Percentiles rank a stretch among this genome's conserved stretches.
These are phyloP conservation scores for Colletotrichum sp. DNA, from an alignment of 2,329 filamentous ascomycete genomes.

Conservation along the genomic window DNA sequence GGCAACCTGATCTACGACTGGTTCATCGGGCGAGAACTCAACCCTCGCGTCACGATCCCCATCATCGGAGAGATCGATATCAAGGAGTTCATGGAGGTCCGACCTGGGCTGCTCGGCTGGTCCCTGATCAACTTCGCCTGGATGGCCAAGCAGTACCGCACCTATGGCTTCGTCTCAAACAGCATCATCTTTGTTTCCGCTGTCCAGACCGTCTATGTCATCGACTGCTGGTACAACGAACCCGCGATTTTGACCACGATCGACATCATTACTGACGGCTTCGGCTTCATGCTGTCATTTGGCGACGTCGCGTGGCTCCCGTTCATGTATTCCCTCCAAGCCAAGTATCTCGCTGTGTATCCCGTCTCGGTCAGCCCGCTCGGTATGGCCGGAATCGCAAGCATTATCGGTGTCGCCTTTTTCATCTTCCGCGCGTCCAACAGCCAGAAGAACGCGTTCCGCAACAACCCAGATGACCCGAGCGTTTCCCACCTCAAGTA, in stretches of 20 bases:
- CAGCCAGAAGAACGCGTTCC: constrained; percentile 93
- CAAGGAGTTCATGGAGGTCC: constrained; percentile 87
- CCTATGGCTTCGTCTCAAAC: constrained; percentile 82
- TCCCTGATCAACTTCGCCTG: constrained; percentile 84
- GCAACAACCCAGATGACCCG: constrained; percentile 83
- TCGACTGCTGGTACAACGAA: constrained; percentile 89
- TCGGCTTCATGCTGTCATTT: constrained; percentile 94
- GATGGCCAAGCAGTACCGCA: constrained; percentile 86
- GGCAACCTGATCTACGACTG: constrained; percentile 93
- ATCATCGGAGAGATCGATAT: constrained; percentile 87
- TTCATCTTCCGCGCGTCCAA: constrained; percentile 94
- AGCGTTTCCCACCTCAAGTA: constrained; percentile 80
- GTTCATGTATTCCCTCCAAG: constrained; percentile 85
- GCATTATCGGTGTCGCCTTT: constrained; percentile 76
- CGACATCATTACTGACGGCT: constrained; percentile 91
- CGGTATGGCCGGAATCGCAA: constrained; percentile 69
- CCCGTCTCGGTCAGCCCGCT: constrained; percentile 77
- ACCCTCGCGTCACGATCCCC: constrained; percentile 81
- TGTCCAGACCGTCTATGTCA: constrained; percentile 81
- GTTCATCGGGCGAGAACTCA: constrained; percentile 93
- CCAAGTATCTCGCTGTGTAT: constrained; percentile 82
- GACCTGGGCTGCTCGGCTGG: constrained; percentile 92
- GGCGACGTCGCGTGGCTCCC: constrained; percentile 94
- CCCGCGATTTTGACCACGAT: constrained; percentile 90
- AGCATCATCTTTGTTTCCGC: constrained; percentile 80